phyloP scores from a whole-genome alignment of 495 filamentous ascomycete species.

The Neurospora sp. region DNA sequence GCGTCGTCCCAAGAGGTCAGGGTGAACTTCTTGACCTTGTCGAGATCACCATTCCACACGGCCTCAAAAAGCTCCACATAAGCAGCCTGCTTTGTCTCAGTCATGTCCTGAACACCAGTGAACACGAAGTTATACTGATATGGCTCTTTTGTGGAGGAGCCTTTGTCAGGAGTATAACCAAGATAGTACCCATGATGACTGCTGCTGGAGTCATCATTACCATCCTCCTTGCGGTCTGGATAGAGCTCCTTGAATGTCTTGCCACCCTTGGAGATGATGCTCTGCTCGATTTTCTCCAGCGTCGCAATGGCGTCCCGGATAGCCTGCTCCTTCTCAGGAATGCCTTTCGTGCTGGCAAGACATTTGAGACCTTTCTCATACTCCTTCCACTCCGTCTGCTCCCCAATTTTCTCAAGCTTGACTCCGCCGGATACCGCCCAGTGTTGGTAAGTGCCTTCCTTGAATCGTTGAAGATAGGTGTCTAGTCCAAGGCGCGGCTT shows the following conservation, averaged over 20 bases:
- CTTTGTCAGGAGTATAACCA: neutral
- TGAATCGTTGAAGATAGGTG: conserved; percentile 35
- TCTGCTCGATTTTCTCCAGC: conserved; percentile 42
- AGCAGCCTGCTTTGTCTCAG: conserved; percentile 36
- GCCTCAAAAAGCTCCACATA: conserved; percentile 58
- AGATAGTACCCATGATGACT: neutral
- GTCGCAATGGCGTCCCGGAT: conserved; percentile 37
- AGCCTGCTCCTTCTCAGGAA: conserved; percentile 40
- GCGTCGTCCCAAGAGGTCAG: conserved; percentile 34
- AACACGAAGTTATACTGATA: conserved; percentile 45
- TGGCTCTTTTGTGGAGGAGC: conserved; percentile 7
- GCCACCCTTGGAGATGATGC: conserved; percentile 44
- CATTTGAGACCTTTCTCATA: conserved; percentile 23
- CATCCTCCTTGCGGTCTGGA: conserved; percentile 33
- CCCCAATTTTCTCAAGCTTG: neutral
- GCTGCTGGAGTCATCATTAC: conserved; percentile 2
- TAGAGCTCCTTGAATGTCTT: conserved; percentile 56
- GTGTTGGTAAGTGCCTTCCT: conserved; percentile 42
- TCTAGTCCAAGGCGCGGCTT: conserved; percentile 14
- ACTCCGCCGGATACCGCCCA: conserved; percentile 35
- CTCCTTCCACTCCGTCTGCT: conserved; percentile 12
- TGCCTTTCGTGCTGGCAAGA: conserved; percentile 20
- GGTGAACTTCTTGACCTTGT: conserved; percentile 43
- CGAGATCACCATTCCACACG: conserved; percentile 55
- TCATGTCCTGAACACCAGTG: conserved; percentile 34